Evolutionary conservation across 2,329 filamentous ascomycete species (phyloP).

Genomic region (Alternaria arborescens): DNA sequence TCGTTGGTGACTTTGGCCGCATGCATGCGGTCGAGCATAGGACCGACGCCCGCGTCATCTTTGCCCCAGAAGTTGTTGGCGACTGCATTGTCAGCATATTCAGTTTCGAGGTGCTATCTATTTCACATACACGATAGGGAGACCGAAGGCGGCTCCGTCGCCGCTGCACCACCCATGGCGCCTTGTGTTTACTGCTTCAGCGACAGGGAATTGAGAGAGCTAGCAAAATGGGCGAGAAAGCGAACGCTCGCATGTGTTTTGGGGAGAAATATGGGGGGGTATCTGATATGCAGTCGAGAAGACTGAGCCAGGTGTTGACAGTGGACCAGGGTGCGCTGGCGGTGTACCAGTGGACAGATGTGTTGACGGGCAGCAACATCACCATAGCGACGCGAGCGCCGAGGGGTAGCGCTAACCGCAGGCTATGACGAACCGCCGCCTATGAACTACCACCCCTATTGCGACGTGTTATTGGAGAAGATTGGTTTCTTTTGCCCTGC

Average conservation of each 20-base stretch:
- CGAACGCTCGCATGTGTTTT: slow-evolving; percentile 26
- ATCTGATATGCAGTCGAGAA: slow-evolving; percentile 27
- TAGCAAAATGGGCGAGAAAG: slow-evolving; percentile 19
- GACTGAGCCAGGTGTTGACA: slow-evolving; percentile 38
- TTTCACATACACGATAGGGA: slow-evolving; percentile 69
- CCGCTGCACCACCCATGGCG: slow-evolving; percentile 66
- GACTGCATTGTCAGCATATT: slow-evolving; percentile 64
- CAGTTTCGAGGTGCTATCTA: not conserved
- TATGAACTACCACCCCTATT: slow-evolving; percentile 5
- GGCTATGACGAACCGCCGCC: slow-evolving; percentile 6
- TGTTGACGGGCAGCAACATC: slow-evolving; percentile 33
- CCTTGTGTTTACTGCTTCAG: slow-evolving; percentile 42
- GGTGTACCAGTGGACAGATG: slow-evolving; percentile 19
- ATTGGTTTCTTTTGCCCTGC: not conserved
- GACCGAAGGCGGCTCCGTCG: slow-evolving; percentile 70
- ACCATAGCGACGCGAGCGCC: slow-evolving; percentile 33
- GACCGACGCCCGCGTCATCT: slow-evolving; percentile 93
- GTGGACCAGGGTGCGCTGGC: slow-evolving; percentile 29
- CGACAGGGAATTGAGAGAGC: slow-evolving; percentile 24
- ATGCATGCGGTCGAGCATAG: slow-evolving; percentile 92
- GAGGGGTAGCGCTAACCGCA: slow-evolving; percentile 28
- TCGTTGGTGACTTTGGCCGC: slow-evolving; percentile 88
- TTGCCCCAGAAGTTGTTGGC: slow-evolving; percentile 99
- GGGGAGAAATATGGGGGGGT: slow-evolving; percentile 28
- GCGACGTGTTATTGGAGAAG: not conserved